These are phyloP conservation scores for Vanrija pseudolonga DNA, from an alignment of 1,284 basidiomycete genomes.

Conservation along the genomic window DNA sequence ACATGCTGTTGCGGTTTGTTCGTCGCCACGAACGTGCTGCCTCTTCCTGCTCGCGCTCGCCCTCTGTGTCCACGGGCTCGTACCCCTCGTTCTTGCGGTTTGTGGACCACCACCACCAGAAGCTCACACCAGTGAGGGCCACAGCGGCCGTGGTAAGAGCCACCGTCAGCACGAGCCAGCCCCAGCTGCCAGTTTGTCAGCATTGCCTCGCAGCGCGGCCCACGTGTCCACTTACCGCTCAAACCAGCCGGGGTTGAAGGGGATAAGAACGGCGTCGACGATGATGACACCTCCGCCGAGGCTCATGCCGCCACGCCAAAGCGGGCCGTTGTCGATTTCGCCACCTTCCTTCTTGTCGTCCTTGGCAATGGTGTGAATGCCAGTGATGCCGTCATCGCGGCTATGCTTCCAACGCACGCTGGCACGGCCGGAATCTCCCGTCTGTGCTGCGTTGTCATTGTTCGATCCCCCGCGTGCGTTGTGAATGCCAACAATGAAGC, in stretches of 20 bases:
- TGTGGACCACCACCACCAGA: slow-evolving; percentile 58
- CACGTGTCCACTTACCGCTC: slow-evolving; percentile 40
- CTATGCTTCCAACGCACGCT: slow-evolving; percentile 54
- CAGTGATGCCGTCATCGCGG: not conserved
- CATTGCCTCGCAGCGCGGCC: not conserved
- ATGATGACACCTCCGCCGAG: slow-evolving; percentile 76
- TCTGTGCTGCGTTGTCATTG: slow-evolving; percentile 65
- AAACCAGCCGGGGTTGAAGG: slow-evolving; percentile 83
- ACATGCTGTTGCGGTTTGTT: slow-evolving; percentile 1
- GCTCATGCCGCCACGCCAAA: slow-evolving; percentile 46
- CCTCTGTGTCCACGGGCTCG: slow-evolving; percentile 9
- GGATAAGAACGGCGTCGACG: slow-evolving; percentile 76
- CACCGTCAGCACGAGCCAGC: slow-evolving; percentile 37
- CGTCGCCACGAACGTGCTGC: slow-evolving; percentile 13
- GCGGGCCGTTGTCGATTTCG: slow-evolving; percentile 12
- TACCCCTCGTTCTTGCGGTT: slow-evolving; percentile 8
- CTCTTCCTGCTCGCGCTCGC: slow-evolving; percentile 9
- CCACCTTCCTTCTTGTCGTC: not conserved
- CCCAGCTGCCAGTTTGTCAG: slow-evolving; percentile 27
- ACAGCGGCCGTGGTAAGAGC: slow-evolving; percentile 59
- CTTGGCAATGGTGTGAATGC: not conserved
- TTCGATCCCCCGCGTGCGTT: slow-evolving; percentile 70
- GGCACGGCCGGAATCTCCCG: slow-evolving; percentile 76
- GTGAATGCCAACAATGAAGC: slow-evolving; percentile 81
- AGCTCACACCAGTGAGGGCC: slow-evolving; percentile 59